These are phyloP conservation scores for Pharnaceum exiguum DNA, from an alignment of 148 eudicot species.

Conservation along the genomic window DNA sequence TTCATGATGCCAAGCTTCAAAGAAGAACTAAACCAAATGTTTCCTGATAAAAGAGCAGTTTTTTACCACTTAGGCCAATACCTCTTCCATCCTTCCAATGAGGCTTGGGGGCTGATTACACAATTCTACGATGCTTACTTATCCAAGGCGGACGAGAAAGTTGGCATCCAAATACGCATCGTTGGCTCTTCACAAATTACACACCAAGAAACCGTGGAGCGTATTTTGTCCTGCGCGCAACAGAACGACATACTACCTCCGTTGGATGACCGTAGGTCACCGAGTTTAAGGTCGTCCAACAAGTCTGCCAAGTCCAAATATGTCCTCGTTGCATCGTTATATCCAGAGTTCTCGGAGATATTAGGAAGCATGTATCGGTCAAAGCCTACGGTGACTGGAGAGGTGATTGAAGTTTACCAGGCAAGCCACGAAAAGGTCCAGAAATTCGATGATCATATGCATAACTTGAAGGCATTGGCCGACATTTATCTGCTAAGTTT, in stretches of 20 bases:
- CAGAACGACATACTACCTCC: slow-evolving; percentile 50
- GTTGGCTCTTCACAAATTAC: slow-evolving; percentile 30
- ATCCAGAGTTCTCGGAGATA: slow-evolving; percentile 44
- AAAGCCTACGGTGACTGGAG: slow-evolving; percentile 48
- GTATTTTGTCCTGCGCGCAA: slow-evolving; percentile 42
- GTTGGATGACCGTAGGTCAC: slow-evolving; percentile 11
- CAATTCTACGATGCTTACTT: slow-evolving; percentile 63
- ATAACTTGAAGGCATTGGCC: slow-evolving; percentile 69
- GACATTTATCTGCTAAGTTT: slow-evolving; percentile 81
- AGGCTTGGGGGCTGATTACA: slow-evolving; percentile 68
- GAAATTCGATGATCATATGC: slow-evolving; percentile 45
- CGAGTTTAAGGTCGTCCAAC: neutral
- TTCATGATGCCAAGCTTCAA: slow-evolving; percentile 48
- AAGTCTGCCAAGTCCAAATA: slow-evolving; percentile 25
- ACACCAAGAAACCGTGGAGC: slow-evolving; percentile 41
- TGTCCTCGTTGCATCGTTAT: slow-evolving; percentile 57
- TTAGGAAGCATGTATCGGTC: slow-evolving; percentile 45
- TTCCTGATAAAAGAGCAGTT: slow-evolving; percentile 50
- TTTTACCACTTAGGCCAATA: slow-evolving; percentile 66
- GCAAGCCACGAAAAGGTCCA: slow-evolving; percentile 70
- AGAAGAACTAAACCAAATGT: slow-evolving; percentile 42
- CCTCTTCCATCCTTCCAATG: slow-evolving; percentile 68
- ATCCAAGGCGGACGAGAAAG: slow-evolving; percentile 50
- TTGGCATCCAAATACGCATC: slow-evolving; percentile 70
- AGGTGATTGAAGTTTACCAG: slow-evolving; percentile 51